phyloP scores from a whole-genome alignment of 2,329 filamentous ascomycete genomes.

The Cladosporium sp. region DNA sequence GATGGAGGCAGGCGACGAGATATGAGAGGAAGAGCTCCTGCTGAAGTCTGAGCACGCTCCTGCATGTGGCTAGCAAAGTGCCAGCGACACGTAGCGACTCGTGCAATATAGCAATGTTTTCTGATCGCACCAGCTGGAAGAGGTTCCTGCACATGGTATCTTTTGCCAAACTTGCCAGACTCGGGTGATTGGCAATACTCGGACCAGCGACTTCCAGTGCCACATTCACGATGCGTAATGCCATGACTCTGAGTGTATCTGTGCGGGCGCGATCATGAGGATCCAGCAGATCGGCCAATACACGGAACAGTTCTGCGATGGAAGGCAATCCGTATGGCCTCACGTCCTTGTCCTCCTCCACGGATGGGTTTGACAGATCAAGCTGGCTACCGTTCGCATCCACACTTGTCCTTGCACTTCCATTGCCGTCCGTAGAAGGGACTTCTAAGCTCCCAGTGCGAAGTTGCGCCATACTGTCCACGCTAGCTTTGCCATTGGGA shows the following conservation, averaged over 20 bases:
- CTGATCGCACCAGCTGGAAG: slow-evolving; percentile 92
- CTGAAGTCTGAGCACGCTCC: slow-evolving; percentile 86
- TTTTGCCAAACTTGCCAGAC: slow-evolving; percentile 79
- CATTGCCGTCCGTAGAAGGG: slow-evolving; percentile 27
- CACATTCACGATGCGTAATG: slow-evolving; percentile 92
- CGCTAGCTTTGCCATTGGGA: slow-evolving; percentile 40
- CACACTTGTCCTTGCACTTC: slow-evolving; percentile 31
- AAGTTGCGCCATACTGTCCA: slow-evolving; percentile 37
- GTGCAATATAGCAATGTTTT: slow-evolving; percentile 92
- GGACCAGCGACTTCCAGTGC: slow-evolving; percentile 93
- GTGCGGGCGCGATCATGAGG: slow-evolving; percentile 90
- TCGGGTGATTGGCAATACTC: slow-evolving; percentile 88
- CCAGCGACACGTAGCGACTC: slow-evolving; percentile 89
- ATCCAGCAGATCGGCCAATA: slow-evolving; percentile 88
- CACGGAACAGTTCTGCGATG: slow-evolving; percentile 88
- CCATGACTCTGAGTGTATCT: slow-evolving; percentile 96
- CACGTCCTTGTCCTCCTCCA: slow-evolving; percentile 51
- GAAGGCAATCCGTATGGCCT: slow-evolving; percentile 91
- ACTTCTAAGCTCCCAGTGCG: slow-evolving; percentile 60
- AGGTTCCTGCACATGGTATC: slow-evolving; percentile 90
- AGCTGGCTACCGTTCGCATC: slow-evolving; percentile 41
- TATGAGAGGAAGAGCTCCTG: slow-evolving; percentile 96
- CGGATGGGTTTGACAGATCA: slow-evolving; percentile 36
- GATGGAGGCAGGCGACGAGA: slow-evolving; percentile 87
- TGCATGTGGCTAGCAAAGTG: slow-evolving; percentile 84